Evolutionary conservation across 768 basidiomycete genomes (phyloP), one percentile per base, ranked within the genome.

Genomic region (Amanita subjunquillea): DNA sequence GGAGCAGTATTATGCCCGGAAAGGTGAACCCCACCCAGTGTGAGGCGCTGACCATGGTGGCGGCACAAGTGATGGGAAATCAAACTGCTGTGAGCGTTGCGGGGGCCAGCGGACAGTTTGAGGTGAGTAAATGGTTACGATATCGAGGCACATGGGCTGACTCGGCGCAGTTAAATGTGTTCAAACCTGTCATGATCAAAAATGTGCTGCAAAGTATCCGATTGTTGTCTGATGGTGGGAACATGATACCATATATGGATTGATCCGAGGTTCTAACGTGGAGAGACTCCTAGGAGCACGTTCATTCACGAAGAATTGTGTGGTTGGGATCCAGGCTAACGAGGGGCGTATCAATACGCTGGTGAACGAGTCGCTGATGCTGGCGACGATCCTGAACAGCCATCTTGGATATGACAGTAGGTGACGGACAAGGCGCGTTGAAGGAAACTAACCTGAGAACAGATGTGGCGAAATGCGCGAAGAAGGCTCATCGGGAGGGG

Each of bases 21-120:
- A 98, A 99, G 73, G 96, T 99, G 54, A 99, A 99, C 72, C 96
- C 96, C 9, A 99, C 96, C 4, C 96, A 99, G 66, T 98, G 96
- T 60, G 96, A 99, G 70, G 96, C 96, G 6, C 69, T 98, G 56
- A 98, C 96, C 8, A 98, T 98, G 96, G 92, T 98, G 22, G 91
- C 92, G 39, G 93, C 95, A 0, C 96, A 98, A 67, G 95, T 98
- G 4, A 95, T 98, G 69, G 96, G 96, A 39, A 99, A 98, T 71
- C 89, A 98, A 68, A 93, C 92, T 9, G 69, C 85, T 42, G 90
- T 98, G 65, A 88, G 85, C 60, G 73, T 99, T 58, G 94, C 93
- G 34, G 91, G 96, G 49, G 84, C 92, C 13, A 91, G 85, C 63
- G 96, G 96, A 39, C 96, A 98, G 65, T 98, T 99, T 63, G 96